phyloP scores from a whole-genome alignment of 1,284 basidiomycete species.

The Tylopilus orsonianus region DNA sequence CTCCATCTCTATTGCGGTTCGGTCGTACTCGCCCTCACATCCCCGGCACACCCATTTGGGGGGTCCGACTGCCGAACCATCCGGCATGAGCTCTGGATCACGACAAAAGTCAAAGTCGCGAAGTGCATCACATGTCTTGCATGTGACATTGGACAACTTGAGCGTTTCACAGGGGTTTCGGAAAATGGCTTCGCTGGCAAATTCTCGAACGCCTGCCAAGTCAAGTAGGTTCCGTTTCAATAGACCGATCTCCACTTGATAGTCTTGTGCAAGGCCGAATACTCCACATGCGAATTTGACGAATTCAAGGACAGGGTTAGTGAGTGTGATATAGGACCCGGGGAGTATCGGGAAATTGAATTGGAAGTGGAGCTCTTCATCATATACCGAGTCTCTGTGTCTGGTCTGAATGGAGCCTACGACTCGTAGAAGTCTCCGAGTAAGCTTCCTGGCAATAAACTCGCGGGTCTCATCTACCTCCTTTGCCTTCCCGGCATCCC shows the following conservation, averaged over 20 bases:
- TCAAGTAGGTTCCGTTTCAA: conserved; percentile 90
- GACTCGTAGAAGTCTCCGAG: conserved; percentile 75
- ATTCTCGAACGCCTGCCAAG: conserved; percentile 85
- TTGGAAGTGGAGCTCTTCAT: conserved; percentile 56
- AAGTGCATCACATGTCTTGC: conserved; percentile 85
- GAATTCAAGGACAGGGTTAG: conserved; percentile 86
- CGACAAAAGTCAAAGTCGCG: conserved; percentile 95
- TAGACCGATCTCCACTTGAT: conserved; percentile 83
- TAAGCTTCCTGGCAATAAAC: conserved; percentile 81
- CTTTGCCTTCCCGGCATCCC: conserved; percentile 66
- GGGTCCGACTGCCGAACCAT: conserved; percentile 42
- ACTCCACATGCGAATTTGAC: conserved; percentile 88
- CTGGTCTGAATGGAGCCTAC: conserved; percentile 70
- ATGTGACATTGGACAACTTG: conserved; percentile 86
- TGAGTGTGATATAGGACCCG: conserved; percentile 77
- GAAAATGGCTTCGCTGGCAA: conserved; percentile 81
- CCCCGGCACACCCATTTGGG: conserved; percentile 65
- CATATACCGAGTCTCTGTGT: conserved; percentile 59
- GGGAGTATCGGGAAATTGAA: conserved; percentile 87
- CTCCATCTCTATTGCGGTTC: conserved; percentile 80
- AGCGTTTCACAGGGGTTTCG: conserved; percentile 93
- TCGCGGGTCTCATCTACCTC: conserved; percentile 70
- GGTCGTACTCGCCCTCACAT: conserved; percentile 90
- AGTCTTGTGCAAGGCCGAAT: conserved; percentile 76
- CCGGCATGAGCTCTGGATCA: conserved; percentile 83